Base-by-base conservation (phyloP, 2,329 filamentous ascomycete species). In the Amylocarpus encephaloides region DNA sequence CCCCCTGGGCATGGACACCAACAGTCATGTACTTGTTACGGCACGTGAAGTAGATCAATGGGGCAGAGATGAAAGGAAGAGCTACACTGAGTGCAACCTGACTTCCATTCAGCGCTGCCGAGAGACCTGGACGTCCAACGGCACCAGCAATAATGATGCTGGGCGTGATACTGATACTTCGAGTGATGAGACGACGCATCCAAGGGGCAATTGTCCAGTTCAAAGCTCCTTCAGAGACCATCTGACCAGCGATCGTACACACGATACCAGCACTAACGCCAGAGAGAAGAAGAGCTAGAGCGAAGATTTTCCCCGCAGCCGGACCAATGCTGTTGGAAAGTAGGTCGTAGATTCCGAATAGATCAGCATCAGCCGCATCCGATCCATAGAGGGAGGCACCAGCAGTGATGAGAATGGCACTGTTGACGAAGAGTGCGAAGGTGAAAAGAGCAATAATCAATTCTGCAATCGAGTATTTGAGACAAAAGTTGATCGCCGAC, bases 231-330 rank as follows among this genome's bases (percentile, higher is more conserved):
- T 94, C 89, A 55, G 82, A 84, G 18, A 95, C 85, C 83, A 95
- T 93, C 66, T 95, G 89, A 0, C 89, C 89, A 0, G 89, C 80
- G 59, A 95, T 93, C 1, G 90, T 95, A 70, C 89, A 94, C 2
- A 94, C 85, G 33, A 95, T 88, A 5, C 89, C 89, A 0, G 89
- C 89, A 0, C 83, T 88, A 11, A 88, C 78, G 7, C 89, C 89
- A 0, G 85, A 91, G 0, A 94, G 78, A 0, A 95, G 76, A 1
- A 95, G 72, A 0, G 89, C 88, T 2, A 94, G 73, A 0, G 88
- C 88, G 56, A 95, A 95, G n/a, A 95, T 73, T 2, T 86, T 87
- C 1, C 88, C 90, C 0, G 88, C 90, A 0, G 79, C 85, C 0
- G 83, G 82, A 0, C 85, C 82, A 46, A 95, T 80, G 48, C 80